Base-by-base conservation (phyloP, 495 filamentous ascomycete genomes). In the Tuber calosporum region DNA sequence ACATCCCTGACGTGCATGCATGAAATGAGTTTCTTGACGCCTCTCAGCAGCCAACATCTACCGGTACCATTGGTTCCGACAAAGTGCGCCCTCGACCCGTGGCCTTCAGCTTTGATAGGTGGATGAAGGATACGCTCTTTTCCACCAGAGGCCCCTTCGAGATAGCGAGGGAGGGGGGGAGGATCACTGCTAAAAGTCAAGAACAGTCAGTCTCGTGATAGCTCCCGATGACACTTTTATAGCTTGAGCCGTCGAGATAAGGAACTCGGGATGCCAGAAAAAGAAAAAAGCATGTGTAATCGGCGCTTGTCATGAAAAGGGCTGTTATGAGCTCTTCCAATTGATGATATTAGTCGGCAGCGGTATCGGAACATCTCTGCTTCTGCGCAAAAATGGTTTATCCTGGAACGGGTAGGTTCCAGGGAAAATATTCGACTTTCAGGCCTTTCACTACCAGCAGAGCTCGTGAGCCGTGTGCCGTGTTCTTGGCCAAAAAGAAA, bases 191-290 rank as follows among this genome's bases (percentile, higher is more conserved):
- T 62, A 19, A 34, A 30, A 30, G 53, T 34, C 13, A 34, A 30
- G 53, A 53, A 13, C 48, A 26, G 26, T 62, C 53, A 34, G 53
- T 62, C 53, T 62, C 53, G 53, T 62, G 53, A 62, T 34, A 26
- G 53, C 53, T 34, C 53, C 53, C 26, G 26, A 62, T 62, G 53
- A 62, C 53, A 62, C 26, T 62, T 30, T 58, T 34, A 62, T 62
- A 62, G 53, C 53, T 34, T 15, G 53, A 62, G 30, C 53, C 53
- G 26, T 62, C 53, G 53, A 62, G 53, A 62, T 62, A 62, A 62
- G 53, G 34, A 62, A 19, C 53, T 34, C 6, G 17, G 13, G 53
- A 13, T 17, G 53, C 26, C 53, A 34, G 7, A 62, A 62, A 62
- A 30, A 34, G 26, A 62, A 62, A 58, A 58, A 30, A 15, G 53